phyloP scores from a whole-genome alignment of 1,284 basidiomycete species.

The Sanghuangporus baumii region DNA sequence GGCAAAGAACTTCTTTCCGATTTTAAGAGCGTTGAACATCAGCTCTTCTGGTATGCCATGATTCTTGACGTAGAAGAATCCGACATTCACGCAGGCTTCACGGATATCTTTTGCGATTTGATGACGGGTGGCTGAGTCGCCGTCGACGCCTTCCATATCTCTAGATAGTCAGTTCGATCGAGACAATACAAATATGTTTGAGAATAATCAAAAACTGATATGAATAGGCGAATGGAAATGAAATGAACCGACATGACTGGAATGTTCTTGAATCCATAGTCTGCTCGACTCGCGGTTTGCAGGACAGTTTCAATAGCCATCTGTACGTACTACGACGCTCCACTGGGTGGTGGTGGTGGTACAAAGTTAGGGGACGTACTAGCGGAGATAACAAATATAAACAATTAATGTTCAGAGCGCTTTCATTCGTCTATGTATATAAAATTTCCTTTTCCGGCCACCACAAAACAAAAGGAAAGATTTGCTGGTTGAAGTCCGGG shows the following conservation, averaged over 20 bases:
- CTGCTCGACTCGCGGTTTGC: conserved; percentile 24
- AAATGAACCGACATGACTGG: conserved; percentile 31
- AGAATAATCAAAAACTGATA: too few relatives aligned
- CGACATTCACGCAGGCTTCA: conserved; percentile 67
- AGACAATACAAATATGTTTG: background rate
- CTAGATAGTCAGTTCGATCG: conserved; percentile 29
- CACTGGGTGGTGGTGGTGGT: background rate
- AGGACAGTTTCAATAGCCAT: conserved; percentile 19
- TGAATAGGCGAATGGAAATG: background rate
- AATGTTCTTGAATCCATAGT: conserved; percentile 29
- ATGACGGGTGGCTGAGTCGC: conserved; percentile 35
- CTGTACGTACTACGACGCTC: background rate
- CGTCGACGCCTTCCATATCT: conserved; percentile 44
- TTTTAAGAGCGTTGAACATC: conserved; percentile 41
- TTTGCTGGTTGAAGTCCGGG: too few relatives aligned
- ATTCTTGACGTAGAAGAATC: conserved; percentile 79
- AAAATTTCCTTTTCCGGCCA: background rate
- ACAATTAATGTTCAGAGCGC: background rate
- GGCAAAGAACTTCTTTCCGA: conserved; percentile 59
- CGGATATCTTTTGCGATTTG: conserved; percentile 55
- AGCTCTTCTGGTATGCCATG: conserved; percentile 54
- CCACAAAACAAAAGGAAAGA: too few relatives aligned
- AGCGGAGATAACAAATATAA: background rate
- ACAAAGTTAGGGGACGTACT: background rate
- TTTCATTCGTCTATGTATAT: background rate